Conservation (phyloP, 805 yeast genomes). For the Yamadazyma laniorum region DNA sequence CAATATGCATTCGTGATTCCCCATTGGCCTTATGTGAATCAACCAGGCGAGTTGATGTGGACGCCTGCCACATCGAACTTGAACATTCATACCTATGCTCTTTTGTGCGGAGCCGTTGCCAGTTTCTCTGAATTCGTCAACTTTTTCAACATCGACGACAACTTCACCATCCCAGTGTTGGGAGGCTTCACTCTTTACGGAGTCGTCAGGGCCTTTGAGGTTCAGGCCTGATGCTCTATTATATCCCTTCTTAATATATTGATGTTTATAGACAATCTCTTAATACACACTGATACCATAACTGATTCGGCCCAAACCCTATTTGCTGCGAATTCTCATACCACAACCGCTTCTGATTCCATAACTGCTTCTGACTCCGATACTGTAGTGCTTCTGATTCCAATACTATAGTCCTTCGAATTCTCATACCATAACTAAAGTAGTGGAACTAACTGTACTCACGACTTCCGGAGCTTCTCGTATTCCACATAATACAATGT, state of each 20-base stretch:
- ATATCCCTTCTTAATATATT: too few species aligned
- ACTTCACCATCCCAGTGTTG: conserved; percentile 88
- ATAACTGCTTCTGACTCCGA: too few species aligned
- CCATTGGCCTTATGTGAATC: conserved; percentile 47
- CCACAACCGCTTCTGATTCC: too few species aligned
- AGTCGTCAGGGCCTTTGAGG: conserved; percentile 28
- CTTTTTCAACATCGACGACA: conserved; percentile 79
- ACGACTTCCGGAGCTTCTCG: conserved; percentile 1
- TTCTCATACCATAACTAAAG: too few species aligned
- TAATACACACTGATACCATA: too few species aligned
- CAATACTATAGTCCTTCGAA: too few species aligned
- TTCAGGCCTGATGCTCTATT: not conserved
- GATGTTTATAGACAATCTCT: too few species aligned
- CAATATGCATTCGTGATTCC: conserved; percentile 79
- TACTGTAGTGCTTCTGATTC: too few species aligned
- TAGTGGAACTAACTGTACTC: too few species aligned
- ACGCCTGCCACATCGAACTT: conserved; percentile 57
- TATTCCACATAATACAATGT: conserved; percentile 26
- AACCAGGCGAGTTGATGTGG: conserved; percentile 64
- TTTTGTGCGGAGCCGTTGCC: conserved; percentile 76
- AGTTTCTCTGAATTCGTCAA: conserved; percentile 85
- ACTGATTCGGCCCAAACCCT: too few species aligned
- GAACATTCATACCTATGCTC: conserved; percentile 50
- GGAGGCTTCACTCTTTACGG: conserved; percentile 64
- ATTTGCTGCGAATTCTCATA: too few species aligned